Evolutionary conservation across 2,329 filamentous ascomycete species (phyloP).

Genomic region (Pyrenophora seminiperda): DNA sequence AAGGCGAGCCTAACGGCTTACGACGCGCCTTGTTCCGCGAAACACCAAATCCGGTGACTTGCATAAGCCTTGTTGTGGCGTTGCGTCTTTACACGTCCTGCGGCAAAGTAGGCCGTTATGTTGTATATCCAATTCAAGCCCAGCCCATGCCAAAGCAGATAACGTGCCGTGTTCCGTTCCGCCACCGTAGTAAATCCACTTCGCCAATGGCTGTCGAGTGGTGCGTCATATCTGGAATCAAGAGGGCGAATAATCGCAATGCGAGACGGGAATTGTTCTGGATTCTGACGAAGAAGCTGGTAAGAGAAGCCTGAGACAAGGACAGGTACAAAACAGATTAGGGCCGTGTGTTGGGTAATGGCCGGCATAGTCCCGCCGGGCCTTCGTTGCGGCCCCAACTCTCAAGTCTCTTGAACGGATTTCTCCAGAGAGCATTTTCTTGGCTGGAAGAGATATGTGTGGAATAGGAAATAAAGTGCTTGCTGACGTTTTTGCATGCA

Average conservation of each 20-base stretch:
- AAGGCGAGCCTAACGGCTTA: constrained; percentile 4
- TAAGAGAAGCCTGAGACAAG: not conserved
- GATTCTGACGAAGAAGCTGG: no score
- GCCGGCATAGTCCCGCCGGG: not conserved
- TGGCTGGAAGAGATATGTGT: not conserved
- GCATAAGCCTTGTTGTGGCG: constrained; percentile 17
- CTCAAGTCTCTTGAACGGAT: no score
- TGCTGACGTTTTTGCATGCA: not conserved
- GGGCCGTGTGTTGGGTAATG: not conserved
- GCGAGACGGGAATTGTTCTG: no score
- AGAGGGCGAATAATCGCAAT: not conserved
- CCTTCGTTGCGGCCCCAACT: no score
- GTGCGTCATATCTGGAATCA: not conserved
- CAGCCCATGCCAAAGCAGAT: no score
- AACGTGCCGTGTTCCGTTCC: constrained; percentile 7
- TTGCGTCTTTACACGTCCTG: constrained; percentile 8
- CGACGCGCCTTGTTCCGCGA: constrained; percentile 1
- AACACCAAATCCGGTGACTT: constrained; percentile 14
- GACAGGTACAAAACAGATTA: no score
- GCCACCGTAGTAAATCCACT: not conserved
- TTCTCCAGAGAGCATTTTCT: not conserved
- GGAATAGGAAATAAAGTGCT: not conserved
- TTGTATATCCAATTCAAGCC: no score
- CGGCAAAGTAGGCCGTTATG: constrained; percentile 13
- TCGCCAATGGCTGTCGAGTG: constrained; percentile 4